These are phyloP conservation scores for Gracilaria gracilis DNA, from an alignment of 23 red algal genomes.

Conservation along the genomic window DNA sequence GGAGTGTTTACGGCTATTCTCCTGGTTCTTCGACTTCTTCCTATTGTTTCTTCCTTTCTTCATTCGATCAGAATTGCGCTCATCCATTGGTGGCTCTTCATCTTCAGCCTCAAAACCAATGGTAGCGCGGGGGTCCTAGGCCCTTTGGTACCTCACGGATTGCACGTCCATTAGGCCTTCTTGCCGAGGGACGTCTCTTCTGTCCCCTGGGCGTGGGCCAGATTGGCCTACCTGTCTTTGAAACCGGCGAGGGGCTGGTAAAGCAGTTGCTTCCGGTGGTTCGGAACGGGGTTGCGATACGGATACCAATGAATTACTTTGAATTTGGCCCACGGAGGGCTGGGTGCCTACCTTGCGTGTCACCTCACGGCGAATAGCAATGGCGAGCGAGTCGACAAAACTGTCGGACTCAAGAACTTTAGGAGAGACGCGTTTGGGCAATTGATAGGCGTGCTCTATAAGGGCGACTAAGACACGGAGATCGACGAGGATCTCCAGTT, in stretches of 20 bases:
- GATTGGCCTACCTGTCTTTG: constrained; percentile 4
- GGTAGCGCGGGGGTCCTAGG: neutral
- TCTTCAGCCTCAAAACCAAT: constrained; percentile 11
- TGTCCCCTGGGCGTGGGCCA: neutral
- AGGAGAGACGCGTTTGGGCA: neutral
- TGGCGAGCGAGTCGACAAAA: neutral
- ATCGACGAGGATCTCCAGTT: neutral
- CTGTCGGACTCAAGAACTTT: neutral
- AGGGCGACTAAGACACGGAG: neutral
- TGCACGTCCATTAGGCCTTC: neutral
- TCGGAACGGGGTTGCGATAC: neutral
- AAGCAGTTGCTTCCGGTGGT: neutral
- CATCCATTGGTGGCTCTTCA: constrained; percentile 19
- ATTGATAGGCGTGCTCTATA: neutral
- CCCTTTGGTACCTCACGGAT: neutral
- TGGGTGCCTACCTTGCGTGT: neutral
- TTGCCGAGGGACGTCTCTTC: neutral
- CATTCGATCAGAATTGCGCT: neutral
- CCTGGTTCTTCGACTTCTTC: constrained; percentile 30
- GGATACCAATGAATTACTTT: neutral
- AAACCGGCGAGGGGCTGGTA: neutral
- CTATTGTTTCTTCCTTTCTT: neutral
- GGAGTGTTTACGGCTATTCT: neutral
- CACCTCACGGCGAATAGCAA: neutral
- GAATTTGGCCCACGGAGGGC: neutral